These are phyloP conservation scores for Salix exigua DNA, from an alignment of 345 rosid species.

Conservation along the genomic window DNA sequence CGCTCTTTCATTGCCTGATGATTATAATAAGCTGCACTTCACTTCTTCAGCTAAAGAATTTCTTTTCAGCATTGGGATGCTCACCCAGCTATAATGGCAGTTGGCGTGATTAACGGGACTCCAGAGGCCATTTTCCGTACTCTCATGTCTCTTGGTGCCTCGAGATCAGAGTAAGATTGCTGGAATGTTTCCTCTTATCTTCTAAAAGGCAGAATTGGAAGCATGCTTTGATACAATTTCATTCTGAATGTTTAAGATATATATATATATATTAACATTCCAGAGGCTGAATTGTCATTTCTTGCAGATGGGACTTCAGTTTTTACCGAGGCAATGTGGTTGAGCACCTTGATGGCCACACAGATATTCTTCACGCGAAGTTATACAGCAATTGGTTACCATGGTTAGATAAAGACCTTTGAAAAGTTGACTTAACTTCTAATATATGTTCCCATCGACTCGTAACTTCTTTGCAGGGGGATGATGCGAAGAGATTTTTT, in stretches of 20 bases:
- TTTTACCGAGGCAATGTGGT: constrained; percentile 63
- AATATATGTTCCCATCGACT: constrained; percentile 3
- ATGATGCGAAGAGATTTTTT: constrained; percentile 78
- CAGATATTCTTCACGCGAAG: constrained; percentile 64
- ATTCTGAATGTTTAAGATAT: not conserved
- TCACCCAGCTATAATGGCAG: constrained; percentile 95
- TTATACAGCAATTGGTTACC: constrained; percentile 80
- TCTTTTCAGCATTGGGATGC: constrained; percentile 73
- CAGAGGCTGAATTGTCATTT: constrained; percentile 5
- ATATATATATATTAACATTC: not conserved
- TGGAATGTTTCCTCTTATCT: constrained; percentile 2
- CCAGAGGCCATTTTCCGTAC: constrained; percentile 76
- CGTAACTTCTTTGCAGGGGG: constrained; percentile 40
- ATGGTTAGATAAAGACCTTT: constrained; percentile 39
- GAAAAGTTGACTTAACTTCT: not conserved
- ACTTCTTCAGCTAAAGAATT: not conserved
- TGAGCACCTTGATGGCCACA: constrained; percentile 91
- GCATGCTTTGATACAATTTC: not conserved
- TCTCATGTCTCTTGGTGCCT: constrained; percentile 78
- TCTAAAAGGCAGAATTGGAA: not conserved
- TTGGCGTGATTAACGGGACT: constrained; percentile 74
- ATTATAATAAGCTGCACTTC: not conserved
- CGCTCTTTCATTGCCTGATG: not conserved
- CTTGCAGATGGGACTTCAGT: constrained; percentile 90
- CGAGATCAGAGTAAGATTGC: constrained; percentile 77